Evolutionary conservation across 2,329 filamentous ascomycete species (phyloP).

Genomic region (Seiridium unicorne): DNA sequence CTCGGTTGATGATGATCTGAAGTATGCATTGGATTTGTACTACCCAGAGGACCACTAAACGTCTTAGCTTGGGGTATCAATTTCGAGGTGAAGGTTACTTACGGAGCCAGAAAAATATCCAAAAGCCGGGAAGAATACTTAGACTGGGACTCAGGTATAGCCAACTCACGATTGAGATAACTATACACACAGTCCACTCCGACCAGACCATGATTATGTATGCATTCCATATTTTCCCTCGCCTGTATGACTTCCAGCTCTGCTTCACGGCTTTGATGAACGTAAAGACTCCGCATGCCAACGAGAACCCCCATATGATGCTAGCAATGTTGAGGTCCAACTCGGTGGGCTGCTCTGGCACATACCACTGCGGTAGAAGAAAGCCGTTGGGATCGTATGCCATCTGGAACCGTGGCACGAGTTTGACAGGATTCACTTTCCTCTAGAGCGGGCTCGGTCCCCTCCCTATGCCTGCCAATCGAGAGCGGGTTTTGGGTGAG

Average conservation of each 20-base stretch:
- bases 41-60: conserved; percentile 25
- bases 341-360: background rate
- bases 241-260: conserved; percentile 18
- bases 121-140: conserved; percentile 1
- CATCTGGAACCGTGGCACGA: background rate
- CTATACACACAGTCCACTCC: conserved; percentile 24
- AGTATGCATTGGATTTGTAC: conserved; percentile 44
- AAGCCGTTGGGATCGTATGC: conserved; percentile 2
- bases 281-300: conserved; percentile 27
- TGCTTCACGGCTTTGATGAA: conserved; percentile 27
- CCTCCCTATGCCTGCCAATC: background rate
- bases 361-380: conserved; percentile 6
- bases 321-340: conserved; percentile 26
- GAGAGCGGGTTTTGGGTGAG: no score
- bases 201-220: conserved; percentile 35
- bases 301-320: conserved; percentile 27
- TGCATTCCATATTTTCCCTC: conserved; percentile 21
- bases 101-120: conserved; percentile 9
- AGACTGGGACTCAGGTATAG: conserved; percentile 10
- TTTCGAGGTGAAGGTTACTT: background rate
- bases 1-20: conserved; percentile 51
- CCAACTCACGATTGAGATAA: conserved; percentile 26
- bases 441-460: background rate
- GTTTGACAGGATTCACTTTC: background rate
- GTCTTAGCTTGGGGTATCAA: background rate